Conservation (phyloP, 768 basidiomycete species). For the Tephrocybe sp. region DNA sequence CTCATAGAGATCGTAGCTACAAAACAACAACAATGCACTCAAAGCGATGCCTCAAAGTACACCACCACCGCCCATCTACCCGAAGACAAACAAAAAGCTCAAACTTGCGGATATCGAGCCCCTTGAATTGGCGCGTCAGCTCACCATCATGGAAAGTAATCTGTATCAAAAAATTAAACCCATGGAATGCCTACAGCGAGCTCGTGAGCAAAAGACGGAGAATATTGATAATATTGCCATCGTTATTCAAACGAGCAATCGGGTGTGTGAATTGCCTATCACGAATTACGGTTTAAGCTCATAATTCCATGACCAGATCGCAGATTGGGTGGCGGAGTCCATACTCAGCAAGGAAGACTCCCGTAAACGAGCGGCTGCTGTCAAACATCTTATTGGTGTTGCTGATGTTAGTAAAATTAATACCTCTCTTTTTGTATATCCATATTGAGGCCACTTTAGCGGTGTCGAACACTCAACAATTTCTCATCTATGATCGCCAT, state of each 20-base stretch:
- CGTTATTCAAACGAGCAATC: slow-evolving; percentile 86
- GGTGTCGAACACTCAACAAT: slow-evolving; percentile 86
- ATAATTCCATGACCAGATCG: slow-evolving; percentile 53
- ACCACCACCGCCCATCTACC: slow-evolving; percentile 75
- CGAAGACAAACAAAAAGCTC: slow-evolving; percentile 67
- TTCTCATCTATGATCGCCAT: slow-evolving; percentile 98
- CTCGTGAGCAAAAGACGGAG: slow-evolving; percentile 72
- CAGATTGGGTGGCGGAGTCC: slow-evolving; percentile 87
- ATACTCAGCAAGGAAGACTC: slow-evolving; percentile 82
- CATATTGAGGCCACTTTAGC: slow-evolving; percentile 41
- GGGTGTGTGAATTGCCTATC: slow-evolving; percentile 41
- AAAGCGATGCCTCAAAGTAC: slow-evolving; percentile 55
- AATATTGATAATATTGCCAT: slow-evolving; percentile 80
- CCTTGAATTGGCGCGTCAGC: slow-evolving; percentile 85
- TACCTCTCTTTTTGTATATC: background rate
- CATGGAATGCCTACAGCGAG: slow-evolving; percentile 85
- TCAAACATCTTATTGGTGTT: slow-evolving; percentile 89
- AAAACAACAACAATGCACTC: slow-evolving; percentile 52
- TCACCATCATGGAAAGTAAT: slow-evolving; percentile 87
- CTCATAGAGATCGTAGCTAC: slow-evolving; percentile 28
- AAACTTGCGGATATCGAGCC: slow-evolving; percentile 86
- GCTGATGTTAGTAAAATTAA: slow-evolving; percentile 69
- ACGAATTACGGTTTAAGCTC: background rate
- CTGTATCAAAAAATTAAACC: slow-evolving; percentile 87
- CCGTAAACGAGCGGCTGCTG: slow-evolving; percentile 70